These are phyloP conservation scores for Capsella bursapastoris DNA, from an alignment of 345 rosid species.

Conservation along the genomic window DNA sequence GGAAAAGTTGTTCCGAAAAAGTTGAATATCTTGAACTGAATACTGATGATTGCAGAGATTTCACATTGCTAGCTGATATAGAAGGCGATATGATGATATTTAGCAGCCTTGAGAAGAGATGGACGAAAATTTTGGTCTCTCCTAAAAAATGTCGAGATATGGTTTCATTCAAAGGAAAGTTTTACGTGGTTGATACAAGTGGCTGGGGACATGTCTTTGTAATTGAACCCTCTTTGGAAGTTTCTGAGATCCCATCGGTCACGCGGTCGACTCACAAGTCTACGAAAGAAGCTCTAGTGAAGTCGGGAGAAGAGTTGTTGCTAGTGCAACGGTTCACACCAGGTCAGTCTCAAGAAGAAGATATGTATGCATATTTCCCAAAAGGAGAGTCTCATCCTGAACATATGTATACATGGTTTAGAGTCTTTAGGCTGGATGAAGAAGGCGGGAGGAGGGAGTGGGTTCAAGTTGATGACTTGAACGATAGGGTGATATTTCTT, in stretches of 20 bases:
- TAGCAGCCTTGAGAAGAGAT: not conserved
- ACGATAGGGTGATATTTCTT: conserved; percentile 1
- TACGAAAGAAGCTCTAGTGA: not conserved
- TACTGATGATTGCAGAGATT: not conserved
- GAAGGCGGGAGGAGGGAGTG: not conserved
- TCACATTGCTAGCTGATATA: too few relatives aligned
- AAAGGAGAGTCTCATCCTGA: not conserved
- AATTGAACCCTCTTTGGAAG: not conserved
- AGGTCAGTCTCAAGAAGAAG: not conserved
- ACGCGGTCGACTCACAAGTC: not conserved
- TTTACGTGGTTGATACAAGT: conserved; percentile 14
- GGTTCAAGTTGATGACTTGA: not conserved
- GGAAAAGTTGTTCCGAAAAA: too few relatives aligned
- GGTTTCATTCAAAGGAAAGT: conserved; percentile 1
- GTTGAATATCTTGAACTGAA: too few relatives aligned
- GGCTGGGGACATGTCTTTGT: not conserved
- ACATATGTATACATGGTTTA: not conserved
- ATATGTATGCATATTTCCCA: too few relatives aligned
- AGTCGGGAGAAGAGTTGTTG: not conserved
- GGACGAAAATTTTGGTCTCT: not conserved
- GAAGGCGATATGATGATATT: not conserved
- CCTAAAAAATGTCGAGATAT: not conserved
- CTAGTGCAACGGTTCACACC: not conserved
- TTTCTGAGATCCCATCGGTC: not conserved
- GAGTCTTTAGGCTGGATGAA: not conserved